Base-by-base conservation (phyloP, 106 monocot species). In the Apostasia ramifera region DNA sequence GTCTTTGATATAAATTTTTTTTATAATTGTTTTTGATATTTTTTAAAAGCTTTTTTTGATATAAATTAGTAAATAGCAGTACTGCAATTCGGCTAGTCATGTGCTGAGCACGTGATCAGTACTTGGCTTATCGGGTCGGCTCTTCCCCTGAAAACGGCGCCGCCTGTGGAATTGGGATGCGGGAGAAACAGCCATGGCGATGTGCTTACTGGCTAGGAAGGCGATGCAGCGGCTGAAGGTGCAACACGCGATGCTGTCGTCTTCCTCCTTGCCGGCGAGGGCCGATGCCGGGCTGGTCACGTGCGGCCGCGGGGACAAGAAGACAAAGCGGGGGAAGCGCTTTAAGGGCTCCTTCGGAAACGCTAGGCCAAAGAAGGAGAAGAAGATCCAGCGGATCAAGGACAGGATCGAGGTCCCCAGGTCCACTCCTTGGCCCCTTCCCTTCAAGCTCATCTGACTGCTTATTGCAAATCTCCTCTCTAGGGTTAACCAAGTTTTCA, bases 341-440 rank as follows among this genome's bases (percentile, higher is more conserved):
- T 94, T 94, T 88, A 85, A 88, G 70, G 94, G 94, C 1, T 88
- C 94, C 52, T 94, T 72, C 73, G 94, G 94, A 1, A 94, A 94
- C 79, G 65, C 79, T 13, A 72, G 91, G 68, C 85, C 87, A 44
- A 94, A 94, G 81, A 65, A 59, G 88, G 85, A 94, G 70, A 88
- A 91, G 81, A 94, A 85, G 91, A 84, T 91, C 68, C 79, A 91
- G 79, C 60, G 94, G 59, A 91, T 94, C 81, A 94, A 94, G 77
- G 94, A 94, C 66, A 73, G 82, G 50, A 68, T 94, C 53, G 94
- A 94, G 75, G 94, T 94, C 6, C 91, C 91, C 49, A 78, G 88
- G 74, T 91, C 88, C 66, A 94, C 94, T 40, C 94, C 94, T 44
- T 94, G 94, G 94, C 94, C 94, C 40, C 94, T 94, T 57, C 94